Evolutionary conservation across 345 rosid species (phyloP), one percentile per base, ranked within the genome.

Genomic region (Aegle marmelos): DNA sequence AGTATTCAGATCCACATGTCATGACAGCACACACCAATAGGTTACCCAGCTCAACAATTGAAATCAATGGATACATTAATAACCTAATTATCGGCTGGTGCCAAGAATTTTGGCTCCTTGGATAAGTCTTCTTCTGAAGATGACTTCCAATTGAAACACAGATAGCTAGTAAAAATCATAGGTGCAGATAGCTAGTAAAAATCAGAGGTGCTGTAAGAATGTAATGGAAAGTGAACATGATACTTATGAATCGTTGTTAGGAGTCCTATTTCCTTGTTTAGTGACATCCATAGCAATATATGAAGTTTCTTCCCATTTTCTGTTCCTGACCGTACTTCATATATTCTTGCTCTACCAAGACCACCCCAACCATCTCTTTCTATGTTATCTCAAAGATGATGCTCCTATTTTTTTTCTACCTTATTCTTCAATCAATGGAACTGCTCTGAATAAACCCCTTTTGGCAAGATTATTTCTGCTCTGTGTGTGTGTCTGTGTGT

Each of bases 141-240:
- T 72, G 63, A 72, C 30, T 22, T 33, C 11, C 50, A 45, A 45
- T 3, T 45, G 50, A 5, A 45, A 4, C 6, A 14, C 3, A 45
- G 30, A 27, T 45, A 68, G 71, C 71, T 68, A n/a, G 31, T n/a
- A 16, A 60, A 61, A 39, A 62, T 21, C 17, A 41, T 27, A 39
- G 77, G 28, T 74, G 59, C 22, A 45, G 30, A 27, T 45, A 68
- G 71, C 71, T 68, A n/a, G 31, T n/a, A 16, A 60, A 61, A 39
- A 62, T 21, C 17, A 41, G 19, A 39, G 77, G 28, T 74, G 59
- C 22, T 22, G 21, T 30, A 4, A 25, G 68, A 7, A 58, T 14
- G 33, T 9, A 60, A 73, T 17, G 9, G 59, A 22, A 56, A 31
- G 63, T 33, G 39, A 70, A 22, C 5, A 9, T 30, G 6, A 69